Conservation (phyloP, 257 asterid genomes). For the Jacaranda mimosifolia region DNA sequence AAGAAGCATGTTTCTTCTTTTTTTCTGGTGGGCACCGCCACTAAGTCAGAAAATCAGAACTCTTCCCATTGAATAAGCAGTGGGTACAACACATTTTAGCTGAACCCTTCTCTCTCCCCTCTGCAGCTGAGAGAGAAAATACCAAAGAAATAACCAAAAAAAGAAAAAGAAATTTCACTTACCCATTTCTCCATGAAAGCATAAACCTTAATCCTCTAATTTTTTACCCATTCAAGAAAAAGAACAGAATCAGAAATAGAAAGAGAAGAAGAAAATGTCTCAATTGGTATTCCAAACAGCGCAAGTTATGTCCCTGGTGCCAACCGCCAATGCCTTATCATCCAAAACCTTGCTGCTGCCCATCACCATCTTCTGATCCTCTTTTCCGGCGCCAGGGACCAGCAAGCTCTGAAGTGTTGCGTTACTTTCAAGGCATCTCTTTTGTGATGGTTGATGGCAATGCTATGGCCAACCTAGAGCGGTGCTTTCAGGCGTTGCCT, state of each 20-base stretch:
- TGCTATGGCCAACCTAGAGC: slow-evolving; percentile 61
- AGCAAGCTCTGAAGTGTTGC: slow-evolving; percentile 41
- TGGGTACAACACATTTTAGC: too few species aligned
- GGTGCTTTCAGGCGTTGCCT: slow-evolving; percentile 72
- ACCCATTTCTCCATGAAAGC: too few species aligned
- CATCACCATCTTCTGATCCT: slow-evolving; percentile 39
- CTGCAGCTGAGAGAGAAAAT: too few species aligned
- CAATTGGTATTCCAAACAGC: slow-evolving; percentile 71
- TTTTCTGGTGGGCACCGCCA: too few species aligned
- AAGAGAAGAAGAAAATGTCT: slow-evolving; percentile 48
- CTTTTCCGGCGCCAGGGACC: slow-evolving; percentile 37
- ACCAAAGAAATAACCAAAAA: too few species aligned
- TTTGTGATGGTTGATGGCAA: slow-evolving; percentile 61
- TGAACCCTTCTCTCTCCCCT: too few species aligned
- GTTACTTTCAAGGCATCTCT: slow-evolving; percentile 60
- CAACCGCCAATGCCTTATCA: slow-evolving; percentile 62
- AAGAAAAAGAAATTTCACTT: too few species aligned
- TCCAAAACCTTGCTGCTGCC: slow-evolving; percentile 51
- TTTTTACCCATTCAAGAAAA: too few species aligned
- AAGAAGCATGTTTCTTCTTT: too few species aligned
- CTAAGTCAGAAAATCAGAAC: too few species aligned
- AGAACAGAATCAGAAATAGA: background rate
- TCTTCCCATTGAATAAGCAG: too few species aligned
- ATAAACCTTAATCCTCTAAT: too few species aligned
- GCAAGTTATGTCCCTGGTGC: slow-evolving; percentile 67